Percentiles rank a stretch among this genome's conserved stretches.
Conservation (phyloP, 2,329 filamentous ascomycete species). For the Nemania diffusa region DNA sequence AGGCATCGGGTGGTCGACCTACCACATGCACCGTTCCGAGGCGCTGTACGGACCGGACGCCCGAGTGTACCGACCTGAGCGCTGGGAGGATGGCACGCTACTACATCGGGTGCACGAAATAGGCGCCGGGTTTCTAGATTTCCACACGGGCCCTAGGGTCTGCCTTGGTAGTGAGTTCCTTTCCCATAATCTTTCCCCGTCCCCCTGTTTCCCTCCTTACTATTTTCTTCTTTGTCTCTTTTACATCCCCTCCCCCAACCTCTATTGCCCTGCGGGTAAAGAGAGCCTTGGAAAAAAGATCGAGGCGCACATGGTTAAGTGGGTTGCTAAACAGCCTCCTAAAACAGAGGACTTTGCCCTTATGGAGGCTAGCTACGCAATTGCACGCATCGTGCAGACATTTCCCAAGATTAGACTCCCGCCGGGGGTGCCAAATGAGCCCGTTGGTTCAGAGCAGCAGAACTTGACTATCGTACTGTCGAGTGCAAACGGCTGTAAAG, state of each 20-base stretch:
- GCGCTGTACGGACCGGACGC: slow-evolving; percentile 36
- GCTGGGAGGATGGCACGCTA: slow-evolving; percentile 35
- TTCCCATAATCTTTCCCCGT: neutral
- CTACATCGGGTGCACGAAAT: slow-evolving; percentile 14
- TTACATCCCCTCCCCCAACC: neutral
- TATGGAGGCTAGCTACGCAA: slow-evolving; percentile 40
- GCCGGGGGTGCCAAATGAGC: slow-evolving; percentile 32
- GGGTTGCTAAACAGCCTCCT: slow-evolving; percentile 20
- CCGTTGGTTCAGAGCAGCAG: slow-evolving; percentile 42
- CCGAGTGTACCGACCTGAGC: slow-evolving; percentile 28
- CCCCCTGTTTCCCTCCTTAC: neutral
- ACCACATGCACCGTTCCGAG: slow-evolving; percentile 41
- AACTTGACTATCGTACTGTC: slow-evolving; percentile 37
- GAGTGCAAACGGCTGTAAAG: slow-evolving; percentile 16
- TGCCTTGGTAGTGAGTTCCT: slow-evolving; percentile 37
- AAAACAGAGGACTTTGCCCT: slow-evolving; percentile 43
- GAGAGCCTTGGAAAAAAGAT: neutral
- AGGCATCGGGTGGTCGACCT: slow-evolving; percentile 43
- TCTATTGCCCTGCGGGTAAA: slow-evolving; percentile 1
- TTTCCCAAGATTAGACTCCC: slow-evolving; percentile 40
- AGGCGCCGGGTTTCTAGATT: slow-evolving; percentile 35
- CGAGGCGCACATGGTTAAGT: neutral
- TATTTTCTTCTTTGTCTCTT: neutral
- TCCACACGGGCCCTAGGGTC: slow-evolving; percentile 34
- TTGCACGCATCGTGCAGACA: slow-evolving; percentile 39